phyloP scores from a whole-genome alignment of 2,329 filamentous ascomycete genomes.

The Grosmannia clavigera region DNA sequence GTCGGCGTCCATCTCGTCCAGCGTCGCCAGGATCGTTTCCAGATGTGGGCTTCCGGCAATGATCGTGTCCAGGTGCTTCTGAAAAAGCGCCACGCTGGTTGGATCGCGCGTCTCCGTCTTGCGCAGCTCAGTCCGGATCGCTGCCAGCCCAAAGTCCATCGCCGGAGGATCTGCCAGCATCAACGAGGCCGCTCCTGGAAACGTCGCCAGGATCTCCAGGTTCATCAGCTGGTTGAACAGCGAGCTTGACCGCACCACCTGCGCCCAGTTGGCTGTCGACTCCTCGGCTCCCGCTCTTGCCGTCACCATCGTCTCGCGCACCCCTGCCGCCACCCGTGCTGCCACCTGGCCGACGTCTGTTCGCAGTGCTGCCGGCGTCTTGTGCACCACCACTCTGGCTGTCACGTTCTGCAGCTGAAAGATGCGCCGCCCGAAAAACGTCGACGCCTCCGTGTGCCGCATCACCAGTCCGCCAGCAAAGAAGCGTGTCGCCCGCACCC shows the following conservation, averaged over 20 bases:
- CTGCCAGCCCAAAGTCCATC: slow-evolving; percentile 69
- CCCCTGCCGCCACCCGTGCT: slow-evolving; percentile 13
- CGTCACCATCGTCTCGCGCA: slow-evolving; percentile 2
- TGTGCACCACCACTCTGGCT: slow-evolving; percentile 9
- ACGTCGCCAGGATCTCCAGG: slow-evolving; percentile 13
- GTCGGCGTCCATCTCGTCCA: slow-evolving; percentile 11
- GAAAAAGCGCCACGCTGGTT: slow-evolving; percentile 10
- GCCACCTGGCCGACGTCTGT: slow-evolving; percentile 20
- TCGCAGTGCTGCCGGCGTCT: slow-evolving; percentile 19
- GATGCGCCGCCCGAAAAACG: slow-evolving; percentile 11
- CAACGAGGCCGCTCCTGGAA: slow-evolving; percentile 22
- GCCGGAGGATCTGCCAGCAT: slow-evolving; percentile 44
- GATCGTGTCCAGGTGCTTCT: slow-evolving; percentile 9
- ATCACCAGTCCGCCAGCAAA: slow-evolving; percentile 12
- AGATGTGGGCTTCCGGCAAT: slow-evolving; percentile 10
- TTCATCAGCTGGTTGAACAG: slow-evolving; percentile 12
- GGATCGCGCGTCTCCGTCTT: slow-evolving; percentile 8
- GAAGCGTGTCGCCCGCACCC: slow-evolving; percentile 6
- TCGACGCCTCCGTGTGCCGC: slow-evolving; percentile 13
- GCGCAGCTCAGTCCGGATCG: slow-evolving; percentile 9
- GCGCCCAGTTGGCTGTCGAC: slow-evolving; percentile 9
- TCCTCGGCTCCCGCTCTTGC: neutral
- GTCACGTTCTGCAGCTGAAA: slow-evolving; percentile 11
- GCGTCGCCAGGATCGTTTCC: slow-evolving; percentile 6
- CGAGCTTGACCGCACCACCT: slow-evolving; percentile 10